Percentiles rank a stretch among this genome's conserved stretches.
Conservation (phyloP, 1,284 basidiomycete species). For the Xerocomus subilludens region DNA sequence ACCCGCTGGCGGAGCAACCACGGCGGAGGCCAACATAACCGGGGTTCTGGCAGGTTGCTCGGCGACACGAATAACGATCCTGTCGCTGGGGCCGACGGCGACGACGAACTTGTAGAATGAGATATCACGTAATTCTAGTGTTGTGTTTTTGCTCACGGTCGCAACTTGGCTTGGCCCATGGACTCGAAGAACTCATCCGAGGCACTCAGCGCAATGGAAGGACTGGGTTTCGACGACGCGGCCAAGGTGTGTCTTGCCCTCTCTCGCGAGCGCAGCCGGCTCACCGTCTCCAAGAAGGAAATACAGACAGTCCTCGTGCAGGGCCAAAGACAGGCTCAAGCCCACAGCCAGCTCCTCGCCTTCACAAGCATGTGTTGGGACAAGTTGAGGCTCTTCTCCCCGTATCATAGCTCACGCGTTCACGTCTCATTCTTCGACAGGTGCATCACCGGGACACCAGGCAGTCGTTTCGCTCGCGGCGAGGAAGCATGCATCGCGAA, state of each 20-base stretch:
- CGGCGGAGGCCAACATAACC: slow-evolving; percentile 13
- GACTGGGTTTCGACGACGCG: slow-evolving; percentile 80
- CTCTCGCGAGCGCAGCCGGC: slow-evolving; percentile 7
- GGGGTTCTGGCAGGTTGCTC: slow-evolving; percentile 22
- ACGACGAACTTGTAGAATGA: slow-evolving; percentile 1
- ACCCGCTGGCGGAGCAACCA: slow-evolving; percentile 11
- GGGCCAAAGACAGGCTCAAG: slow-evolving; percentile 81
- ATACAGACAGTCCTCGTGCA: slow-evolving; percentile 85
- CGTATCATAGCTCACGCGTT: slow-evolving; percentile 6
- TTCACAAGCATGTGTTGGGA: slow-evolving; percentile 89
- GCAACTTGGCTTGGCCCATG: slow-evolving; percentile 29
- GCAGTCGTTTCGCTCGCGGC: slow-evolving; percentile 84
- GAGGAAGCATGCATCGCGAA: slow-evolving; percentile 90
- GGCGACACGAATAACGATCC: slow-evolving; percentile 22
- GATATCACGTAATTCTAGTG: slow-evolving; percentile 45
- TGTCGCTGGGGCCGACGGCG: slow-evolving; percentile 36
- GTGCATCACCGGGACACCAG: slow-evolving; percentile 86
- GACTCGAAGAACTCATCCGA: slow-evolving; percentile 48
- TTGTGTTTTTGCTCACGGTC: slow-evolving; percentile 49
- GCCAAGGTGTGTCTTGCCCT: slow-evolving; percentile 67
- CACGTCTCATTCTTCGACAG: slow-evolving; percentile 58
- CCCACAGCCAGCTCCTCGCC: slow-evolving; percentile 75
- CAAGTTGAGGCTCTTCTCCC: slow-evolving; percentile 68
- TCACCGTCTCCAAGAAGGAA: slow-evolving; percentile 73
- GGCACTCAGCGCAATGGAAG: slow-evolving; percentile 61